Base-by-base conservation (phyloP, 2,329 filamentous ascomycete genomes). In the Fusarium graminum region DNA sequence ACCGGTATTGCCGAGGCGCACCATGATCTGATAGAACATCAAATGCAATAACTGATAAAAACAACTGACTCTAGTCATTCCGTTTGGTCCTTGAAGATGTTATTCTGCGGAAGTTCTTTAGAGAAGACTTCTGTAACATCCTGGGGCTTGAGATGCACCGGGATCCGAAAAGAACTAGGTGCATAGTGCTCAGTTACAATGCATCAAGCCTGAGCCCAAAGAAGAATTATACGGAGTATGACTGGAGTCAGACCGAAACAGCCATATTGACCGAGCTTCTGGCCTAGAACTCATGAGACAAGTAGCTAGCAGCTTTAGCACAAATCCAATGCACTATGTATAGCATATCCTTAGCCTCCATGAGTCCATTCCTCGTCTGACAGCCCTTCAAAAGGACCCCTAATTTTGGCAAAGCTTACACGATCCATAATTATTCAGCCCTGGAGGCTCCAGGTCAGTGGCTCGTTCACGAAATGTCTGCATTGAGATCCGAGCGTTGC, bases 161-260 rank as follows among this genome's bases (percentile, higher is more conserved):
- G 60, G 29, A 30, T 49, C 59, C 29, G 19, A 53, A 53, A 58
- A 29, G 43, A 59, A 67, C 13, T 40, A 59, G 53, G 32, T 58
- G 63, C 63, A 66, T 66, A 52, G 40, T 42, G 42, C 47, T 60
- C 64, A 42, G 55, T 55, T 50, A 45, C 50, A 63, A 53, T 50
- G 63, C 63, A 51, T 45, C 44, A 53, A 41, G 43, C 42, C 22
- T 36, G 19, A 39, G 42, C 49, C 41, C 28, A 25, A 46, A 53
- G 12, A 34, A 59, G 26, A 56, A 40, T 26, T 36, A 16, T 47
- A 52, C 47, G 28, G 55, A 36, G 22, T 22, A 25, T 41, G 30
- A 36, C 28, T 36, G 38, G 42, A 57, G 29, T 32, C 25, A 51
- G 28, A 28, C 54, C 50, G 52, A 39, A 43, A 49, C 41, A 52